Base-by-base conservation (phyloP, 2,329 filamentous ascomycete species). In the Xylariaceae sp. region DNA sequence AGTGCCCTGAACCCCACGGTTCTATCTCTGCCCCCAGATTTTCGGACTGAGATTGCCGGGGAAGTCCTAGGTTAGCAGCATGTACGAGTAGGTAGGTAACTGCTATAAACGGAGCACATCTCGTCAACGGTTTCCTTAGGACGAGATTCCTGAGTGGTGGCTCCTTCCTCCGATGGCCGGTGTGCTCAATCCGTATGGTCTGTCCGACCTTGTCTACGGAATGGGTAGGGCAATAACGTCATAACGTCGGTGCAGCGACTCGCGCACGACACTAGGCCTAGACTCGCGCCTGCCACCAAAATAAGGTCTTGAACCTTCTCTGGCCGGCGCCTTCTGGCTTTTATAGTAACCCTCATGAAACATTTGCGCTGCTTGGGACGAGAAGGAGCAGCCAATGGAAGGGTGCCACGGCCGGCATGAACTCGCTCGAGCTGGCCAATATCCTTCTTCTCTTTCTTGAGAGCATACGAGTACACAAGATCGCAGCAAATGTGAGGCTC, bases 1-100 rank as follows among this genome's bases (percentile, higher is more conserved):
- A 54, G 54, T 49, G 52, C 17, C 45, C 55, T 30, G 23, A 37
- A 60, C 60, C 60, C 62, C 62, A 57, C 55, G 60, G 54, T 59
- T 60, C 37, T 13, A 41, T 13, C 41, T 2, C 52, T 39, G 51
- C 47, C 60, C 55, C 61, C 57, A 55, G 55, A 35, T 58, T 60
- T 41, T 57, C 41, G 56, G 54, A 47, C 52, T 49, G 37, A 58
- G 18, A 49, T 62, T 52, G 55, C 61, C 57, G 50, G 52, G 37
- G 37, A 10, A 13, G 11, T 41, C 37, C 11, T 10, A 41, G 8
- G 11, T 10, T 41, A 41, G 11, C 37, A 10, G 37, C 9, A 41
- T 41, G 37, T 18, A 18, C 17, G 17, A 18, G 17, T 18, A 18
- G 17, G 17, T 18, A 18, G 17, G 17, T 23, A 8, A 49, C 47